Conservation (phyloP, 2,329 filamentous ascomycete species). For the Triangularia verruculosa region DNA sequence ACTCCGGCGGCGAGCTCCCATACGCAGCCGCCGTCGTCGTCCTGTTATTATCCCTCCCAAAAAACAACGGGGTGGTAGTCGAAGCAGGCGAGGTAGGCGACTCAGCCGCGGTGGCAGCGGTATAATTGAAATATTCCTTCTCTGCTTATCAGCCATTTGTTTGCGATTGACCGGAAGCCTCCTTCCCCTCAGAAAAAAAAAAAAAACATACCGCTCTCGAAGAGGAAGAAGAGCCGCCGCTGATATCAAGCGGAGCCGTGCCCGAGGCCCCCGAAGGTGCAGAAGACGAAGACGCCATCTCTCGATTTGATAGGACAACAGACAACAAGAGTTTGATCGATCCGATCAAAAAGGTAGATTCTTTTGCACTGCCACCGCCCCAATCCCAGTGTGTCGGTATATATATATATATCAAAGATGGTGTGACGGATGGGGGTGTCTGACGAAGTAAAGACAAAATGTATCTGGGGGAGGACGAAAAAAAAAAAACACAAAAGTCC, state of each 20-base stretch:
- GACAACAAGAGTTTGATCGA: conserved; percentile 12
- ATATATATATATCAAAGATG: background rate
- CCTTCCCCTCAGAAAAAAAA: background rate
- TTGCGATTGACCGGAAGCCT: background rate
- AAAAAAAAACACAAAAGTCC: conserved; percentile 6
- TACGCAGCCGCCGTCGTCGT: too few relatives aligned
- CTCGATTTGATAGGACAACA: background rate
- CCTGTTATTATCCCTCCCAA: background rate
- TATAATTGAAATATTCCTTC: background rate
- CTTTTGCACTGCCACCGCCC: conserved; percentile 23
- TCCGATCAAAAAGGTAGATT: conserved; percentile 6
- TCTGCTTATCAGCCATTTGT: background rate
- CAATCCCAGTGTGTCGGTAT: conserved; percentile 1
- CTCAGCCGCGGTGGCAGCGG: background rate
- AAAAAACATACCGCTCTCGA: background rate
- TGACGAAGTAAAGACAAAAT: too few relatives aligned
- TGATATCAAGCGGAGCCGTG: background rate
- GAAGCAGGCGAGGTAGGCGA: background rate
- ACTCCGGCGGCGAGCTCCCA: background rate
- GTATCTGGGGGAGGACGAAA: too few relatives aligned
- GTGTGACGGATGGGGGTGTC: background rate
- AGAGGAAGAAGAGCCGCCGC: background rate
- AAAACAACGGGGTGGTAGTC: background rate
- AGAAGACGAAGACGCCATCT: conserved; percentile 1
- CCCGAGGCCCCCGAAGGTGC: background rate